phyloP scores from a whole-genome alignment of 305 asterid species.

The Fraxinus baroniana region DNA sequence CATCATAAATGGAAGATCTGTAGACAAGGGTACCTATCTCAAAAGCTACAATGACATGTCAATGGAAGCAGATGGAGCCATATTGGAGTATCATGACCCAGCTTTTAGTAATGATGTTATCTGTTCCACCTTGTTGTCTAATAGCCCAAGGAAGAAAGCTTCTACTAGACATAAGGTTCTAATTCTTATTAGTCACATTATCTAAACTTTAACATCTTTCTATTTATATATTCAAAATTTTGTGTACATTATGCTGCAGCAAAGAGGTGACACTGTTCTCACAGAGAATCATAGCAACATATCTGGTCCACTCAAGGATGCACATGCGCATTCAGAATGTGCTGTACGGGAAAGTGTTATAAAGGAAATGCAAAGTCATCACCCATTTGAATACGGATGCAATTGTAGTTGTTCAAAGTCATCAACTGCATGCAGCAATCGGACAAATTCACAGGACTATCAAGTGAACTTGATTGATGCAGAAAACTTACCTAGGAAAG shows the following conservation, averaged over 20 bases:
- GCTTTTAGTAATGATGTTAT: conserved; percentile 34
- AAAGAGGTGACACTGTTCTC: conserved; percentile 28
- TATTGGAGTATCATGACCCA: conserved; percentile 35
- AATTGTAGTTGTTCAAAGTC: conserved; percentile 32
- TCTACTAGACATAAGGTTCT: conserved; percentile 35
- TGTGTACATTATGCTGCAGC: conserved; percentile 43
- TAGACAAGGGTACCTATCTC: conserved; percentile 30
- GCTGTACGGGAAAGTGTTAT: conserved; percentile 27
- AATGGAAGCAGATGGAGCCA: conserved; percentile 35
- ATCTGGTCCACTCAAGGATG: conserved; percentile 27
- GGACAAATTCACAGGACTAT: conserved; percentile 22
- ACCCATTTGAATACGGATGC: conserved; percentile 26
- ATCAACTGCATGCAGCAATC: conserved; percentile 21
- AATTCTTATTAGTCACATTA: conserved; percentile 1
- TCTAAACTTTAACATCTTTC: neutral
- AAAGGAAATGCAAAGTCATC: conserved; percentile 29
- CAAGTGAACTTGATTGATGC: conserved; percentile 33
- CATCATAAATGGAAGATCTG: conserved; percentile 30
- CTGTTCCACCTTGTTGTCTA: conserved; percentile 27
- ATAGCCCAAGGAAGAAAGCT: conserved; percentile 24
- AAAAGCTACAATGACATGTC: conserved; percentile 33
- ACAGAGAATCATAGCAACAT: conserved; percentile 29
- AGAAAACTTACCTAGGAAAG: conserved; percentile 36
- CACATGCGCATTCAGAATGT: conserved; percentile 29
- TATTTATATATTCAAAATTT: conserved; percentile 15